Evolutionary conservation across 192 early-diverging fungal species (phyloP).

Genomic region (Coemansia sp.): DNA sequence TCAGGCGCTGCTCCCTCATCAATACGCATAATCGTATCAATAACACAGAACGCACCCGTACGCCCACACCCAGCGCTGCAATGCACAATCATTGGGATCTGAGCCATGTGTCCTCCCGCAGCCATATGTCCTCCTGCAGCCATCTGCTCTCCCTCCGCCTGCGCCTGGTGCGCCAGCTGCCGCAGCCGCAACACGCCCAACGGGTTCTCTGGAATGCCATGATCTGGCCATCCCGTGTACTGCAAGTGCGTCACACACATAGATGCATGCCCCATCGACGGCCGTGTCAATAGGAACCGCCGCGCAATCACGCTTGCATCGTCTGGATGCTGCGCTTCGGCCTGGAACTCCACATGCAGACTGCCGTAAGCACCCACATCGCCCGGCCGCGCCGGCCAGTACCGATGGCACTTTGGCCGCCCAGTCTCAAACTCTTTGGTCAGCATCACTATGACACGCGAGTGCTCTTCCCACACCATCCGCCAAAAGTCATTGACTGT

Average conservation of each 20-base stretch:
- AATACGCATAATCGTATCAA: constrained; percentile 57
- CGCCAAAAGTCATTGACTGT: constrained; percentile 87
- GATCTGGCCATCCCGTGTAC: constrained; percentile 83
- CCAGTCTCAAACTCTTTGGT: constrained; percentile 76
- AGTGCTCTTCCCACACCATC: constrained; percentile 80
- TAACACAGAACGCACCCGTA: constrained; percentile 78
- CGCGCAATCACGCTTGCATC: constrained; percentile 62
- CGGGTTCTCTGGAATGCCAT: constrained; percentile 64
- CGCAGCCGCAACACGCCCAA: constrained; percentile 60
- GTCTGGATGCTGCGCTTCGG: constrained; percentile 45
- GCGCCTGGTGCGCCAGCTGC: constrained; percentile 52
- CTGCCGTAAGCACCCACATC: constrained; percentile 52
- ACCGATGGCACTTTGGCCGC: constrained; percentile 75
- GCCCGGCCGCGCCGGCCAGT: constrained; percentile 72
- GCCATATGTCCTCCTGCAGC: constrained; percentile 10
- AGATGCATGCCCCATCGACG: constrained; percentile 16
- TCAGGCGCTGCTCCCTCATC: constrained; percentile 9
- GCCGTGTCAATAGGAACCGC: constrained; percentile 51
- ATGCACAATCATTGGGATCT: constrained; percentile 72
- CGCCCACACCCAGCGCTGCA: constrained; percentile 87
- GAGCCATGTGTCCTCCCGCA: not conserved
- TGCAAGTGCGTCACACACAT: constrained; percentile 68
- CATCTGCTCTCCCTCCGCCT: constrained; percentile 22
- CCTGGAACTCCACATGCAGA: constrained; percentile 59
- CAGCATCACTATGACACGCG: constrained; percentile 82